These are phyloP conservation scores for Nigrospora oryzae DNA, from an alignment of 2,329 filamentous ascomycete species.

Conservation along the genomic window DNA sequence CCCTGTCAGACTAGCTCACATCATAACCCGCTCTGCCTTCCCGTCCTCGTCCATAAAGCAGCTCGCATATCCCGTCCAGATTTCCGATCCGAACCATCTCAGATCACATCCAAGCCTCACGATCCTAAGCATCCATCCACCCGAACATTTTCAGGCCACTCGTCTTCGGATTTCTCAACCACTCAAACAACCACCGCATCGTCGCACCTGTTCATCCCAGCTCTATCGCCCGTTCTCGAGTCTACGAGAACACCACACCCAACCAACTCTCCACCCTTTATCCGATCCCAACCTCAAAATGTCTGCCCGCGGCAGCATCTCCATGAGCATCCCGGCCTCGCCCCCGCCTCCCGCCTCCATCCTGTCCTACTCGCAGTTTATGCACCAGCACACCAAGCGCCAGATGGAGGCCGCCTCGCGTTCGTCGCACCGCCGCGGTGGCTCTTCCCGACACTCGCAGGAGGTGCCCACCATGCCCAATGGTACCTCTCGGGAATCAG, in stretches of 20 bases:
- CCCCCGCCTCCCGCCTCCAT: conserved; percentile 18
- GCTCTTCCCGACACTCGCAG: conserved; percentile 6
- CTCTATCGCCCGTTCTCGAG: no score
- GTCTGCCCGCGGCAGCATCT: conserved; percentile 15
- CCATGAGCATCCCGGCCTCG: conserved; percentile 14
- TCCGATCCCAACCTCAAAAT: conserved; percentile 8
- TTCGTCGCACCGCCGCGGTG: conserved; percentile 27
- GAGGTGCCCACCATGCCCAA: conserved; percentile 14
- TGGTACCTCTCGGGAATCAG: conserved; percentile 11
- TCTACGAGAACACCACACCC: no score
- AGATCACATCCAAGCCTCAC: background rate
- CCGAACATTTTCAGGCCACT: background rate
- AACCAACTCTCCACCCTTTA: background rate
- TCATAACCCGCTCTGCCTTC: background rate
- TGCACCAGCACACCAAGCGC: conserved; percentile 57
- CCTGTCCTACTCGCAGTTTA: conserved; percentile 45
- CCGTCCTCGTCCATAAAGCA: conserved; percentile 1
- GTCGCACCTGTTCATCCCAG: background rate
- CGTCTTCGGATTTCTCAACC: background rate
- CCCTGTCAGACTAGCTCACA: background rate
- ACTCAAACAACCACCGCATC: background rate
- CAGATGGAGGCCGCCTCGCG: conserved; percentile 53
- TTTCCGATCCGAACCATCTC: background rate
- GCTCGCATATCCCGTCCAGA: background rate
- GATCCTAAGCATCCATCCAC: background rate